phyloP scores from a whole-genome alignment of 2,329 filamentous ascomycete species.

The Monilinia fructigena region DNA sequence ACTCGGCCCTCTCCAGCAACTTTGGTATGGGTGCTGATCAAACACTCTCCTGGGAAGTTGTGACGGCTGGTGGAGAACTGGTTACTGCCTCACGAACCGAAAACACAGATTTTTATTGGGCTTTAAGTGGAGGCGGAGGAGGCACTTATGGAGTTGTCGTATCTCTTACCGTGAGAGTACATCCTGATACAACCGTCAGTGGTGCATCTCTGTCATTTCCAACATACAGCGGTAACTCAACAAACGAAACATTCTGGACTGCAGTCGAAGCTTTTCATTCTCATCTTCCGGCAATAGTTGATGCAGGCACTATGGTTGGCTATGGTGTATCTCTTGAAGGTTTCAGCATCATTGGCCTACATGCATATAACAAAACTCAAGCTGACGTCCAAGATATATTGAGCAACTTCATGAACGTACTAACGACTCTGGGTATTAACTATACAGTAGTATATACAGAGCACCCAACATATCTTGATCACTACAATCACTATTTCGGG shows the following conservation, averaged over 20 bases:
- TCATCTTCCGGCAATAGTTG: constrained; percentile 48
- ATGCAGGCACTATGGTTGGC: constrained; percentile 50
- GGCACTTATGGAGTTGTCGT: constrained; percentile 58
- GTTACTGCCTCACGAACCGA: constrained; percentile 48
- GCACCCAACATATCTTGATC: constrained; percentile 36
- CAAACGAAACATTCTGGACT: constrained; percentile 48
- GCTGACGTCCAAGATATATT: constrained; percentile 47
- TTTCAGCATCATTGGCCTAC: constrained; percentile 50
- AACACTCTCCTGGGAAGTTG: constrained; percentile 54
- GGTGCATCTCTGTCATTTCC: constrained; percentile 48
- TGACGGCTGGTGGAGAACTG: constrained; percentile 52
- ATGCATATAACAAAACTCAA: constrained; percentile 47
- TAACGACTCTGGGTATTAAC: constrained; percentile 43
- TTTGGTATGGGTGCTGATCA: constrained; percentile 62
- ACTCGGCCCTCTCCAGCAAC: constrained; percentile 51
- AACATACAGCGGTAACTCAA: constrained; percentile 34
- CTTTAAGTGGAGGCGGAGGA: constrained; percentile 57
- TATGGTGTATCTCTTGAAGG: constrained; percentile 49
- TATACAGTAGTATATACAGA: constrained; percentile 35
- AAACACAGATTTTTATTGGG: constrained; percentile 63
- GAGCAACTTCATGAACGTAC: constrained; percentile 45
- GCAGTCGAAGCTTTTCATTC: constrained; percentile 49
- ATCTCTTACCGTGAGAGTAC: constrained; percentile 53
- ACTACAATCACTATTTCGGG: constrained; percentile 39
- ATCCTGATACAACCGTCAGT: constrained; percentile 46